Evolutionary conservation across 176 grass and related monocot genomes (phyloP).

Genomic region (Pharus latifolius): DNA sequence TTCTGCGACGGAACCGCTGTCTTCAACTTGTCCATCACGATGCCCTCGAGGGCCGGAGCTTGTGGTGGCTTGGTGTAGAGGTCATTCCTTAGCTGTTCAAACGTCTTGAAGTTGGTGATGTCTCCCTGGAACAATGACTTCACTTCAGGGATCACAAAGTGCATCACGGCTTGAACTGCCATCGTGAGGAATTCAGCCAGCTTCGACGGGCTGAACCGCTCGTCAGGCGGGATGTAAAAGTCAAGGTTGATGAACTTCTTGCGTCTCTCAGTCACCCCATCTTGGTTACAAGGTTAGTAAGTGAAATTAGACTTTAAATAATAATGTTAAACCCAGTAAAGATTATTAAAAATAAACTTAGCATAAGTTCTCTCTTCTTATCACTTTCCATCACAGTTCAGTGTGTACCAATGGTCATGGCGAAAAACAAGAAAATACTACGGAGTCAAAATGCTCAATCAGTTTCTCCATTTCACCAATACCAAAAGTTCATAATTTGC

Average conservation of each 20-base stretch:
- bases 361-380: too few relatives aligned
- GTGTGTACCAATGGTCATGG: too few relatives aligned
- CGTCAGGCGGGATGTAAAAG: conserved; percentile 87
- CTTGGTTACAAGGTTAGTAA: conserved; percentile 11
- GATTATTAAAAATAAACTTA: too few relatives aligned
- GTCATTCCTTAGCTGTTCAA: conserved; percentile 52
- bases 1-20: conserved; percentile 41
- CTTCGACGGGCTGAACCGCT: conserved; percentile 78
- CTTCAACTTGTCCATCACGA: conserved; percentile 61
- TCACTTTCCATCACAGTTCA: too few relatives aligned
- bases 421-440: too few relatives aligned
- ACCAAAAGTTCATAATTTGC: too few relatives aligned
- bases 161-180: conserved; percentile 58
- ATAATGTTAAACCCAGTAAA: too few relatives aligned
- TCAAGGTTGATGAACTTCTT: conserved; percentile 66
- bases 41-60: not conserved
- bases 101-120: conserved; percentile 49
- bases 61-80: conserved; percentile 31
- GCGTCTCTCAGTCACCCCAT: conserved; percentile 54
- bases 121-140: conserved; percentile 39
- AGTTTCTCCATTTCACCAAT: too few relatives aligned
- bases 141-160: conserved; percentile 70
- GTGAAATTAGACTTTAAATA: too few relatives aligned
- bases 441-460: too few relatives aligned
- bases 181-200: conserved; percentile 55